phyloP scores from a whole-genome alignment of 2,329 filamentous ascomycete species.

The Colletotrichum eleusines region DNA sequence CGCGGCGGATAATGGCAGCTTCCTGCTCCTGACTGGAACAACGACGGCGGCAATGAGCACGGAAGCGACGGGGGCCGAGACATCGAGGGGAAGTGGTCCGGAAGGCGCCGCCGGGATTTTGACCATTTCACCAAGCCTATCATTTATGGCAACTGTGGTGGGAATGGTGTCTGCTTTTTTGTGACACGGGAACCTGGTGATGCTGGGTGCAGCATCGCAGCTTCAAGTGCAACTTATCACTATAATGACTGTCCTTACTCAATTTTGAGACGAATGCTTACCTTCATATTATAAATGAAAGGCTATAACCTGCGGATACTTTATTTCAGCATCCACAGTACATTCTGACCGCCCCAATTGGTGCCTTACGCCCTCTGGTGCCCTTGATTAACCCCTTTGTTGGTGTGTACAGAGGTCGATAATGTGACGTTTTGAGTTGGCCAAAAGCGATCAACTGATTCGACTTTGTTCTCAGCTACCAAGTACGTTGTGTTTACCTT shows the following conservation, averaged over 20 bases:
- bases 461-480: not conserved
- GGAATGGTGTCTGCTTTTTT: not conserved
- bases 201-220: not conserved
- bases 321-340: not conserved
- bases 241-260: not conserved
- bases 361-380: not conserved
- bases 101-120: slow-evolving; percentile 9
- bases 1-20: not conserved
- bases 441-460: too few relatives aligned
- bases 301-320: too few relatives aligned
- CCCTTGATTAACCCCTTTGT: not conserved
- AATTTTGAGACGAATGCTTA: too few relatives aligned
- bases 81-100: slow-evolving; percentile 6
- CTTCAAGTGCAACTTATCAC: not conserved
- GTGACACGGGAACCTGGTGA: not conserved
- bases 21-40: not conserved
- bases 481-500: not conserved
- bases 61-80: not conserved
- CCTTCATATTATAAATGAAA: too few relatives aligned
- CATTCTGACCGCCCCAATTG: not conserved
- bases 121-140: not conserved
- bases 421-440: rapidly evolving
- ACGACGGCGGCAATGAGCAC: not conserved
- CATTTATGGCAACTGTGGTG: not conserved
- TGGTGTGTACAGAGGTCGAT: not conserved